Evolutionary conservation across 2,329 filamentous ascomycete genomes (phyloP), one percentile per base, ranked within the genome.

Genomic region (Aquanectria penicillioides): DNA sequence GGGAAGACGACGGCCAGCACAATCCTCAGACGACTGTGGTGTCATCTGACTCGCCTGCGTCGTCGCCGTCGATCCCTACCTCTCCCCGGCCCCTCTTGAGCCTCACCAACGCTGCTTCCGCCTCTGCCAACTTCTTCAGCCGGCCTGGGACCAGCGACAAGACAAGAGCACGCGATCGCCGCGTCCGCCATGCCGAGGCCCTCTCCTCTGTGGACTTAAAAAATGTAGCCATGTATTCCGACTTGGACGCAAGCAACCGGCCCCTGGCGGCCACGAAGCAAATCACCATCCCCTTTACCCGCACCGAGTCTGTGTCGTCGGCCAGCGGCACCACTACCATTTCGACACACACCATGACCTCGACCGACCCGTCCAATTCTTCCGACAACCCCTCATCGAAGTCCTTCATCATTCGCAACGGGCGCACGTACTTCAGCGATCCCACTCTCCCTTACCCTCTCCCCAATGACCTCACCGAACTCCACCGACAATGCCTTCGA

Each of bases 401-500:
- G 66, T 87, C 89, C 7, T 90, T 94, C 69, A 79, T 90, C 65
- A 79, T 89, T 63, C 88, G 90, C 69, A 89, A 95, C 78, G 92
- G 92, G 49, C 90, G 93, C 57, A 90, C 90, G 41, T 97, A 94
- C 76, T 85, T 96, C 63, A 87, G 90, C 71, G 92, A 97, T 70
- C 80, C 84, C 8, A 82, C 85, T 2, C 78, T 91, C 25, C 79
- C 86, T 7, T 97, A 98, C 69, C 93, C 93, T n/a, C 81, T 97
- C 2, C 94, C 94, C 33, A 90, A 91, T 78, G 94, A 97, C 77
- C 84, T 97, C 34, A 81, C 89, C 34, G 94, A 97, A 77, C 85
- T 97, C 44, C 93, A 97, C 76, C 87, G 94, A 56, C 94, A 97
- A 76, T 93, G 89, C 43, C 81, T 97, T 54, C 88, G 92, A 59